phyloP scores from a whole-genome alignment of 768 basidiomycete species.

The Russula emetica region DNA sequence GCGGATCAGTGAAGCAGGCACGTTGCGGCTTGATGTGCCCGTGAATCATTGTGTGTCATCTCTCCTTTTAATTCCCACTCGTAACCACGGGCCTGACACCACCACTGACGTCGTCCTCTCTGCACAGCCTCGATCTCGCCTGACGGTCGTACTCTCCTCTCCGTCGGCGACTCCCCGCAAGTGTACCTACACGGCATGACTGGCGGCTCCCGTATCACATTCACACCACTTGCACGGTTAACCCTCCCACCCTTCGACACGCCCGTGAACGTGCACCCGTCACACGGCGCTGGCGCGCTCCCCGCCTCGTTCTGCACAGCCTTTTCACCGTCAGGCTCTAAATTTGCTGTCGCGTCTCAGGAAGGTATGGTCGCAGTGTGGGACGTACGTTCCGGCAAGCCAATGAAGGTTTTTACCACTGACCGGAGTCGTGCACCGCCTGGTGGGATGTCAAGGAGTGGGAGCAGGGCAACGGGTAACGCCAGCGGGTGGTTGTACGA shows the following conservation, averaged over 20 bases:
- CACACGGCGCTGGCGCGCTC: constrained; percentile 33
- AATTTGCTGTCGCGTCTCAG: constrained; percentile 81
- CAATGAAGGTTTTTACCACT: constrained; percentile 65
- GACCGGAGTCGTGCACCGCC: constrained; percentile 36
- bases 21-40: constrained; percentile 57
- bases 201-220: constrained; percentile 56
- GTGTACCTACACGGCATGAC: constrained; percentile 77
- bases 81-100: not conserved
- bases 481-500: constrained; percentile 54
- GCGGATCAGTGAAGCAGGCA: constrained; percentile 48
- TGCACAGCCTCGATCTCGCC: constrained; percentile 79
- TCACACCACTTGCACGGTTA: constrained; percentile 65
- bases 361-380: constrained; percentile 77
- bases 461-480: constrained; percentile 37
- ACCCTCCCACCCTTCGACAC: constrained; percentile 51
- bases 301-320: constrained; percentile 77
- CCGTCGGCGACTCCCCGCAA: constrained; percentile 86
- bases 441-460: constrained; percentile 19
- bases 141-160: constrained; percentile 79
- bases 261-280: constrained; percentile 29
- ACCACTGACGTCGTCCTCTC: constrained; percentile 4
- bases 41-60: constrained; percentile 74
- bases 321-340: constrained; percentile 69
- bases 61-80: not conserved
- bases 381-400: constrained; percentile 73